phyloP scores from a whole-genome alignment of 495 filamentous ascomycete species.

The Podospora appendiculata region DNA sequence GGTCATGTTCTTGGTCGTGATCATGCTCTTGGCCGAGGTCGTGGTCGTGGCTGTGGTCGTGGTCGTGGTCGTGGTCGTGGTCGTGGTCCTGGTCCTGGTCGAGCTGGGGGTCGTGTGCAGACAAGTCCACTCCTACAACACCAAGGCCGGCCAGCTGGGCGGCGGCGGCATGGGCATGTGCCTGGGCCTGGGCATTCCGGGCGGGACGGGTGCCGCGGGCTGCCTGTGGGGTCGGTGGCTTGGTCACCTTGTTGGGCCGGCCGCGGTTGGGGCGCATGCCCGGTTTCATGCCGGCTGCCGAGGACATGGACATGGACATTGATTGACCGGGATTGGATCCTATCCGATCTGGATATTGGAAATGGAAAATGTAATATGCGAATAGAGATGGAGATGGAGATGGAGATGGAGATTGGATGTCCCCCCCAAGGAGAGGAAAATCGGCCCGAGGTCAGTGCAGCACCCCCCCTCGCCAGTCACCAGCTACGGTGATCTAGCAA shows the following conservation, averaged over 20 bases:
- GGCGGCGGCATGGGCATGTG: not conserved
- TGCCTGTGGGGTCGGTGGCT: constrained; percentile 19
- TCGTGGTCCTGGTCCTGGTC: not conserved
- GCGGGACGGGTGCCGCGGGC: constrained; percentile 19
- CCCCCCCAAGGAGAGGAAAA: too few relatives aligned
- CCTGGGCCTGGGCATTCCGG: constrained; percentile 15
- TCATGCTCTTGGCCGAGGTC: not conserved
- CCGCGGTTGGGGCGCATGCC: constrained; percentile 23
- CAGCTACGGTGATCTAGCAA: too few relatives aligned
- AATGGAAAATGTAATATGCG: not conserved
- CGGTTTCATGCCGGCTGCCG: constrained; percentile 20
- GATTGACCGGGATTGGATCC: too few relatives aligned
- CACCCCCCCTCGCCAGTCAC: too few relatives aligned
- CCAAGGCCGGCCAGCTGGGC: not conserved
- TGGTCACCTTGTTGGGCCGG: constrained; percentile 36
- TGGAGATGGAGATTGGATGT: too few relatives aligned
- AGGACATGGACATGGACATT: constrained; percentile 2
- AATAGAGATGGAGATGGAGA: not conserved
- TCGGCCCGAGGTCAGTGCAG: too few relatives aligned
- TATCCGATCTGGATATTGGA: not conserved
- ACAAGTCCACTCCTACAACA: too few relatives aligned
- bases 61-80: constrained; percentile 5
- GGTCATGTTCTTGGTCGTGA: not conserved
- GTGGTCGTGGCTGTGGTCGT: not conserved
- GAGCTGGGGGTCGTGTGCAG: not conserved